A percentile compares a stretch with the other conserved stretches of the same genome.
phyloP scores from a whole-genome alignment of 495 filamentous ascomycete species.

The Immersiella caudata region DNA sequence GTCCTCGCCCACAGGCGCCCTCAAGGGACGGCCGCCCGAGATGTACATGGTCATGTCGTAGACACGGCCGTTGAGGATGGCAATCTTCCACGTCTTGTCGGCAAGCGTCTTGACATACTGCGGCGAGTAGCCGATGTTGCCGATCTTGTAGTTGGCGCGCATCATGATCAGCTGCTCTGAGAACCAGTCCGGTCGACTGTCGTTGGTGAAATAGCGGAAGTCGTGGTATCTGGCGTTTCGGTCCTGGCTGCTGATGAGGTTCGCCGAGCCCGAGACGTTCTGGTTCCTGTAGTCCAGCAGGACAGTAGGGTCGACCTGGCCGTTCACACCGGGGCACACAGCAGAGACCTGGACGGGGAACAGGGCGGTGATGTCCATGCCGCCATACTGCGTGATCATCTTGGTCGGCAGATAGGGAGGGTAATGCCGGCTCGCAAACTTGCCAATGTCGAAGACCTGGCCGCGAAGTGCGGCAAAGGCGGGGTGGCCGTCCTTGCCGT shows the following conservation, averaged over 20 bases:
- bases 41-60: conserved; percentile 93
- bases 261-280: conserved; percentile 71
- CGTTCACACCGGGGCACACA: conserved; percentile 76
- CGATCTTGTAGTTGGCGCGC: conserved; percentile 78
- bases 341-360: conserved; percentile 96
- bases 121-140: conserved; percentile 81
- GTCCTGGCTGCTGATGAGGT: conserved; percentile 67
- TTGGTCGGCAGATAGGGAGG: conserved; percentile 67
- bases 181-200: conserved; percentile 88
- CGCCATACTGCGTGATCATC: conserved; percentile 75
- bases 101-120: conserved; percentile 75
- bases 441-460: conserved; percentile 79
- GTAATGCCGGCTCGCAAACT: conserved; percentile 78
- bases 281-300: conserved; percentile 77
- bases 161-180: conserved; percentile 79
- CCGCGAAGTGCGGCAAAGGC: conserved; percentile 85
- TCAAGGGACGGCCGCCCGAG: conserved; percentile 69
- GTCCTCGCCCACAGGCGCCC: conserved; percentile 55
- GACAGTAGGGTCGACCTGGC: conserved; percentile 64
- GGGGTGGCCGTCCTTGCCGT: conserved; percentile 66
- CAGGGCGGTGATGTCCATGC: conserved; percentile 78
- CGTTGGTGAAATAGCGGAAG: conserved; percentile 82
- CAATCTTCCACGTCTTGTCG: conserved; percentile 65
- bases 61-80: conserved; percentile 75
- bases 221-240: conserved; percentile 83